These are phyloP conservation scores for Alternaria burnsii DNA, from an alignment of 2,329 filamentous ascomycete species.

Conservation along the genomic window DNA sequence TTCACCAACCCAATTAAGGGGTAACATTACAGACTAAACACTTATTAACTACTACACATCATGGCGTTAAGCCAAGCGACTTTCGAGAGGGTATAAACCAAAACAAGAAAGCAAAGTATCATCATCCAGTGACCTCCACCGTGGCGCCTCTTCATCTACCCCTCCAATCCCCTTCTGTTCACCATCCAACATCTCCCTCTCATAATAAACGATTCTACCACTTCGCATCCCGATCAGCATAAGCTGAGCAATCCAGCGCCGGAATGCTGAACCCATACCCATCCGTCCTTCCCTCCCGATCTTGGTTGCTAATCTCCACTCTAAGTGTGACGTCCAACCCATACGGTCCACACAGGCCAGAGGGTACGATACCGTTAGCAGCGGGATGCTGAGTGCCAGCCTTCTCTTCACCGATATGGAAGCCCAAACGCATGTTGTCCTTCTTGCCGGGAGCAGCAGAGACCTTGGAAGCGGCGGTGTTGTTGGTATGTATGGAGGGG, in stretches of 20 bases:
- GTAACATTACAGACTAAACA: background rate
- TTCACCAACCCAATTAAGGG: background rate
- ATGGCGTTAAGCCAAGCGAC: background rate
- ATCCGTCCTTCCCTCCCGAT: conserved; percentile 56
- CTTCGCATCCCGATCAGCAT: conserved; percentile 17
- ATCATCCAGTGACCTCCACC: background rate
- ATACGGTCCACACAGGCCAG: conserved; percentile 54
- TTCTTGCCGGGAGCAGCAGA: conserved; percentile 51
- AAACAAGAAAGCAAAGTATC: background rate
- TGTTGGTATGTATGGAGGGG: conserved; percentile 33
- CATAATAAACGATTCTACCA: conserved; percentile 19
- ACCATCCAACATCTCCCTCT: background rate
- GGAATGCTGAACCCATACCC: conserved; percentile 62
- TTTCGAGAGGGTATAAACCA: conserved; percentile 8
- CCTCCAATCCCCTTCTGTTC: background rate
- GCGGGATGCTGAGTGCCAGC: conserved; percentile 83
- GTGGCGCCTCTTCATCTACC: background rate
- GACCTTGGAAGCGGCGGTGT: conserved; percentile 37
- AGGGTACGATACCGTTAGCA: conserved; percentile 59
- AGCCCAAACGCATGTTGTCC: conserved; percentile 69
- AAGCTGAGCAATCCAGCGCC: conserved; percentile 43
- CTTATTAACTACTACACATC: background rate
- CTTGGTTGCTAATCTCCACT: conserved; percentile 58
- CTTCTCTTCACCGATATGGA: conserved; percentile 78
- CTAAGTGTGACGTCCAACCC: conserved; percentile 59